These are phyloP conservation scores for Rhizopogon salebrosus DNA, from an alignment of 768 basidiomycete species.

Conservation along the genomic window DNA sequence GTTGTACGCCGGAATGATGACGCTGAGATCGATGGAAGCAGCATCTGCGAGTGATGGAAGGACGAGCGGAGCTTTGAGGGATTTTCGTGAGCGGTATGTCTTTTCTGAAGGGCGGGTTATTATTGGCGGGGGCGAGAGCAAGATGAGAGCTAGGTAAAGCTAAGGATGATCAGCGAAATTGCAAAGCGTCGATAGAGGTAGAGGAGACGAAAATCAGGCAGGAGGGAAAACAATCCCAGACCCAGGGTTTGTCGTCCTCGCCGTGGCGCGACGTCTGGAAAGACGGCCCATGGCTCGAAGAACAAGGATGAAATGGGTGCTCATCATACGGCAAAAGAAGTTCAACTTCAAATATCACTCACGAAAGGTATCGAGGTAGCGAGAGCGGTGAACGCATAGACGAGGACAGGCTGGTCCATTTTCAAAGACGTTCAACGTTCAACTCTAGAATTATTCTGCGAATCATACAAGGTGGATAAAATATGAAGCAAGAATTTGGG, in stretches of 20 bases:
- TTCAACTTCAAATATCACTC: constrained; percentile 14
- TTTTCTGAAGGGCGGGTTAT: constrained; percentile 61
- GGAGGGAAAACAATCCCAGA: constrained; percentile 37
- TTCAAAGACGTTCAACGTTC: not conserved
- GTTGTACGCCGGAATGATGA: constrained; percentile 91
- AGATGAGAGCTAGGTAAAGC: constrained; percentile 65
- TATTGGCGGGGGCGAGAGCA: constrained; percentile 72
- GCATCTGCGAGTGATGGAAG: constrained; percentile 53
- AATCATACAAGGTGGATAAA: not conserved
- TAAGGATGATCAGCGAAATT: constrained; percentile 27
- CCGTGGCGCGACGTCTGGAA: constrained; percentile 45
- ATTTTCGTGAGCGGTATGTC: constrained; percentile 55
- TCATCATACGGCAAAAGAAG: constrained; percentile 47
- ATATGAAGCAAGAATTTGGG: not conserved
- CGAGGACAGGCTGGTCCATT: constrained; percentile 24
- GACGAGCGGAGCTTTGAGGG: constrained; percentile 48
- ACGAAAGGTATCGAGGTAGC: constrained; percentile 21
- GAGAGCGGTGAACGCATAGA: constrained; percentile 15
- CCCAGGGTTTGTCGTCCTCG: constrained; percentile 58
- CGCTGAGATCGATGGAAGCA: constrained; percentile 62
- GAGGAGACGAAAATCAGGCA: constrained; percentile 28
- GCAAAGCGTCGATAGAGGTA: not conserved
- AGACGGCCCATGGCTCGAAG: constrained; percentile 70
- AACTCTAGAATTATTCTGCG: not conserved
- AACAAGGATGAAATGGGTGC: constrained; percentile 84